Base-by-base conservation (phyloP, 345 rosid genomes). In the Geranium brycei region DNA sequence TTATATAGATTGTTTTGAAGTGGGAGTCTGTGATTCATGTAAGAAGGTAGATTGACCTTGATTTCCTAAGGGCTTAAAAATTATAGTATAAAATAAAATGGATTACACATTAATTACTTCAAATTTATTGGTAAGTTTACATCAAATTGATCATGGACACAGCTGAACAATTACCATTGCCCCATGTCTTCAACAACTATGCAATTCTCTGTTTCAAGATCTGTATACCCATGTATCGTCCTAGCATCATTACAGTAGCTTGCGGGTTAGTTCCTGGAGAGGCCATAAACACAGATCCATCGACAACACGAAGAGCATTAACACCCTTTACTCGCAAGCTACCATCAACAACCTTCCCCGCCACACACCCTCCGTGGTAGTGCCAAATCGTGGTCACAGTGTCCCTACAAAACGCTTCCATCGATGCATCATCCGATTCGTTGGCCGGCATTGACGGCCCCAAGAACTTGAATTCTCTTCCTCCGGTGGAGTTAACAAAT, bases 201-300 rank as follows among this genome's bases (percentile, higher is more conserved):
- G 7, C 41, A 1, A 35, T 35, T 35, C 41, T 35, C 41, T 35
- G 41, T 3, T 35, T 35, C 41, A 35, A 35, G 41, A 35, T 35
- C 4, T 35, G 41, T 4, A 35, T 0, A 35, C 41, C 41, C 41
- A 35, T 35, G 41, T 82, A 90, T 96, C 99, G 90, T 66, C 99
- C 99, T 95, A 93, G 83, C 97, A 91, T 93, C 87, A 93, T 66
- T 75, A 93, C 76, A 0, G 99, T 93, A 70, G 78, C 99, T 70
- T 93, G 99, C 68, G 99, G 97, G 77, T 93, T 93, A 65, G 99
- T 91, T 62, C 99, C 99, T 0, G 99, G 99, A 16, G 99, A 93
- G 64, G 80, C 86, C 13, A 69, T 64, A 65, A 82, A 90, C 2
- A 82, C 81, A 0, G 99, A 93, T 4, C 91, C 96, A 75, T 93